Base-by-base conservation (phyloP, 257 asterid genomes). In the Nicotiana tomentosiformis region DNA sequence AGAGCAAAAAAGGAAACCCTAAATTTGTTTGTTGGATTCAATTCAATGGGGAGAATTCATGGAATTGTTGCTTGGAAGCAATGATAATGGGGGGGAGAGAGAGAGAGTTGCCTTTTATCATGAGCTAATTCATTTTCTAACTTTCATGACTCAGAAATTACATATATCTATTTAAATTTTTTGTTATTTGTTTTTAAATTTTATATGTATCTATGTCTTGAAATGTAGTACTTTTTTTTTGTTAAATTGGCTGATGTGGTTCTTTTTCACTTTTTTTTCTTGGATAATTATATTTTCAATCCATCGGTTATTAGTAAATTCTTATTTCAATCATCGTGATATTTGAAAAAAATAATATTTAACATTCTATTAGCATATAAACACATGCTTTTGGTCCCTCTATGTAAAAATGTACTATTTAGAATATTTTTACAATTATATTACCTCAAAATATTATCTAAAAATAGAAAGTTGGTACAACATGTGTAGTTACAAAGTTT, bases 121-220 rank as follows among this genome's bases (percentile, higher is more conserved):
- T 72, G 37, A 43, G 51, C 60, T 72, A 72, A 72, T 72, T 72
- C 58, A 43, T 43, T 70, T 70, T 70, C 78, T 39, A 39, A 69
- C 16, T 69, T 69, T 69, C 77, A 39, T 69, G 77, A 69, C 35
- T n/a, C 57, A 43, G 11, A 20, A 70, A 69, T 10, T 69, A 69
- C 43, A 35, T 68, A 18, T 67, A 67, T 67, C n/a, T 33, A 9
- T 35, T 17, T 32, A 12, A 55, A 4, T 62, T 11, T 26, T 14
- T 14, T 2, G 12, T 16, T 66, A 3, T 17, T 8, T 33, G 4
- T 55, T 55, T 55, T 55, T 37, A 1, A 7, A 43, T 7, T 43
- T 43, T 43, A 43, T 9, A 3, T 69, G 2, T 20, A 69, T 39
- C 11, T 69, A 33, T 39, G 32, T 39, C 56, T 68, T 68, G 55